phyloP scores from a whole-genome alignment of 2,329 filamentous ascomycete genomes.

The Arachnomyces sp. region DNA sequence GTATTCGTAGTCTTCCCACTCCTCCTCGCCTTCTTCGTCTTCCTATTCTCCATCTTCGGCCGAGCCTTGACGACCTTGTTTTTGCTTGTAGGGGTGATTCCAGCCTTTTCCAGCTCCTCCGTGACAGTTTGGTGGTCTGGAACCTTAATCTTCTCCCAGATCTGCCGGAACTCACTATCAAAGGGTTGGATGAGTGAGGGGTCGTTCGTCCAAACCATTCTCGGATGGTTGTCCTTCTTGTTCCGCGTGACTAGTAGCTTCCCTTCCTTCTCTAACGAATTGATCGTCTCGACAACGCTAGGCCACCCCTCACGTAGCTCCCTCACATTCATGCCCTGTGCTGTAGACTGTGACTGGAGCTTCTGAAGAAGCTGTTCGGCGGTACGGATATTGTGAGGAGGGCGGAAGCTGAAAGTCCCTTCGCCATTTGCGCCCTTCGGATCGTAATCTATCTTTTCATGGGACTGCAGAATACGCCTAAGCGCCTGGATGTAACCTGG shows the following conservation, averaged over 20 bases:
- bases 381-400: slow-evolving; percentile 73
- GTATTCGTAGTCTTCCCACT: slow-evolving; percentile 77
- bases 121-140: slow-evolving; percentile 70
- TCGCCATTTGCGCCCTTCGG: slow-evolving; percentile 54
- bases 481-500: slow-evolving; percentile 54
- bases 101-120: slow-evolving; percentile 64
- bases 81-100: slow-evolving; percentile 76
- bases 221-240: slow-evolving; percentile 82
- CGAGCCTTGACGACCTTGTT: slow-evolving; percentile 57
- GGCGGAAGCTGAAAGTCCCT: slow-evolving; percentile 74
- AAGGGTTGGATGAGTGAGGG: slow-evolving; percentile 65
- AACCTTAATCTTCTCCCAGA: slow-evolving; percentile 75
- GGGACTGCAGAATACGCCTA: slow-evolving; percentile 58
- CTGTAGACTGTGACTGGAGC: slow-evolving; percentile 72
- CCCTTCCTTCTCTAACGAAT: slow-evolving; percentile 66
- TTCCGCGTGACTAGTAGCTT: slow-evolving; percentile 78
- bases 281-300: slow-evolving; percentile 69
- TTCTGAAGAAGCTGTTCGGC: slow-evolving; percentile 69
- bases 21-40: slow-evolving; percentile 64
- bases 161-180: slow-evolving; percentile 70
- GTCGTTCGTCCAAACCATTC: slow-evolving; percentile 84
- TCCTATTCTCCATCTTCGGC: slow-evolving; percentile 54
- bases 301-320: slow-evolving; percentile 96
- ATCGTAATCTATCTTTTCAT: slow-evolving; percentile 54
- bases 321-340: slow-evolving; percentile 72